phyloP scores from a whole-genome alignment of 2,329 filamentous ascomycete genomes.

The Amauroascus niger region DNA sequence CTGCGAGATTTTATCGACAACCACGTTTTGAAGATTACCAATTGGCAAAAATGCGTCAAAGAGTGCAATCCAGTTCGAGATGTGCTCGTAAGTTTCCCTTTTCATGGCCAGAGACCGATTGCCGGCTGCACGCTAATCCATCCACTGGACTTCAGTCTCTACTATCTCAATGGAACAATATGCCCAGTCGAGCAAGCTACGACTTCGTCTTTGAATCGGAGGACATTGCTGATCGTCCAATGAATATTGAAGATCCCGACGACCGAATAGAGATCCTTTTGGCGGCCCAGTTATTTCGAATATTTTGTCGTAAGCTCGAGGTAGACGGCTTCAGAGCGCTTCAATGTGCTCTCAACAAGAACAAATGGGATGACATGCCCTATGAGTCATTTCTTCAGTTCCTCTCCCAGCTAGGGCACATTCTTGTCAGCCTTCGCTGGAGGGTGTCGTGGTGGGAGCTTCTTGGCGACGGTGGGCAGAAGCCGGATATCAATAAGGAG shows the following conservation, averaged over 20 bases:
- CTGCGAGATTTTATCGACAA: slow-evolving; percentile 39
- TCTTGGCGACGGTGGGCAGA: slow-evolving; percentile 33
- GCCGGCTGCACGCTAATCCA: neutral
- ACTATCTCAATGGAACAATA: slow-evolving; percentile 38
- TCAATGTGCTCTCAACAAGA: slow-evolving; percentile 38
- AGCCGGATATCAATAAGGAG: slow-evolving; percentile 28
- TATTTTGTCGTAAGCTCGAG: slow-evolving; percentile 40
- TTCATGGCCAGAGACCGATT: neutral
- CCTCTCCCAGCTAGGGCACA: slow-evolving; percentile 32
- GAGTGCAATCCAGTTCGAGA: slow-evolving; percentile 35
- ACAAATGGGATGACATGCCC: slow-evolving; percentile 38
- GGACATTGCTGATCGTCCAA: slow-evolving; percentile 26
- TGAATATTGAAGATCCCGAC: slow-evolving; percentile 32
- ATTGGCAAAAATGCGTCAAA: slow-evolving; percentile 35
- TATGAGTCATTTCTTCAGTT: slow-evolving; percentile 36
- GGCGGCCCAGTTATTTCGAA: slow-evolving; percentile 38
- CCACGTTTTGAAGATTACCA: slow-evolving; percentile 37
- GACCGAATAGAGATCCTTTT: slow-evolving; percentile 34
- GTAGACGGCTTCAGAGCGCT: slow-evolving; percentile 39
- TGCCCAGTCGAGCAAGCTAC: slow-evolving; percentile 39
- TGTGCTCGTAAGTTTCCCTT: slow-evolving; percentile 29
- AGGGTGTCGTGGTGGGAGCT: slow-evolving; percentile 39
- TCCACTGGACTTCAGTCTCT: slow-evolving; percentile 25
- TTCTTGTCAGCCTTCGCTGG: slow-evolving; percentile 38
- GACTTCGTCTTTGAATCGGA: slow-evolving; percentile 30